Percentiles rank a stretch among this genome's conserved stretches.
Conservation (phyloP, 495 filamentous ascomycete genomes). For the Xylaria castorea region DNA sequence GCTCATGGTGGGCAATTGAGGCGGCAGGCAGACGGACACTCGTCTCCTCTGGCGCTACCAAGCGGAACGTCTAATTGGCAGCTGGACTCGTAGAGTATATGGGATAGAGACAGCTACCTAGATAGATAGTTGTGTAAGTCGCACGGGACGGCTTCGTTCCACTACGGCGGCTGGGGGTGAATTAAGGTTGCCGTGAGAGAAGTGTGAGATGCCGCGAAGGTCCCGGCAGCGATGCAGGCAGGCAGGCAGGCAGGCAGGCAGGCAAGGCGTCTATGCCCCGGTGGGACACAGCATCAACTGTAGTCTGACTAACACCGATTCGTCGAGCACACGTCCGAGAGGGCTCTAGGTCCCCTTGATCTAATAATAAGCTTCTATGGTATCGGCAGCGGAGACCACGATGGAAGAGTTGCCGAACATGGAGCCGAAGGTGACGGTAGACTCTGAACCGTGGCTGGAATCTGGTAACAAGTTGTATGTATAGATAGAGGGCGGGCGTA, state of each 20-base stretch:
- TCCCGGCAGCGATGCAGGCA: constrained; percentile 26
- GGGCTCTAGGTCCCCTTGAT: constrained; percentile 8
- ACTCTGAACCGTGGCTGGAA: not conserved
- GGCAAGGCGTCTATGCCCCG: constrained; percentile 16
- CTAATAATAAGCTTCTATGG: constrained; percentile 23
- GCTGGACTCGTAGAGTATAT: not conserved
- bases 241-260: constrained; percentile 8
- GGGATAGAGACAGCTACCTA: not conserved
- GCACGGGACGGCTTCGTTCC: constrained; percentile 18
- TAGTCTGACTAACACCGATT: constrained; percentile 29
- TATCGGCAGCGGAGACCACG: constrained; percentile 1
- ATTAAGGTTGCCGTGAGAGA: constrained; percentile 30
- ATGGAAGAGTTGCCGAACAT: not conserved
- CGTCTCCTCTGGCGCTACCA: not conserved
- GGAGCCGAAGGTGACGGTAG: not conserved
- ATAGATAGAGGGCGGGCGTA: not conserved
- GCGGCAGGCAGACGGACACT: constrained; percentile 28
- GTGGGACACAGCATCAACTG: constrained; percentile 20
- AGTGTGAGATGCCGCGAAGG: constrained; percentile 25
- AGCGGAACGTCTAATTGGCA: not conserved
- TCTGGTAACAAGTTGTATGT: constrained; percentile 1
- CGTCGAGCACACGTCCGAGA: constrained; percentile 8
- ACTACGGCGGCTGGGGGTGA: constrained; percentile 24
- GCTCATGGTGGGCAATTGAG: constrained; percentile 25
- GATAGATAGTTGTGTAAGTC: constrained; percentile 6